Evolutionary conservation across 805 yeast species (phyloP), one percentile per base, ranked within the genome.

Genomic region (Pichia membranifaciens): DNA sequence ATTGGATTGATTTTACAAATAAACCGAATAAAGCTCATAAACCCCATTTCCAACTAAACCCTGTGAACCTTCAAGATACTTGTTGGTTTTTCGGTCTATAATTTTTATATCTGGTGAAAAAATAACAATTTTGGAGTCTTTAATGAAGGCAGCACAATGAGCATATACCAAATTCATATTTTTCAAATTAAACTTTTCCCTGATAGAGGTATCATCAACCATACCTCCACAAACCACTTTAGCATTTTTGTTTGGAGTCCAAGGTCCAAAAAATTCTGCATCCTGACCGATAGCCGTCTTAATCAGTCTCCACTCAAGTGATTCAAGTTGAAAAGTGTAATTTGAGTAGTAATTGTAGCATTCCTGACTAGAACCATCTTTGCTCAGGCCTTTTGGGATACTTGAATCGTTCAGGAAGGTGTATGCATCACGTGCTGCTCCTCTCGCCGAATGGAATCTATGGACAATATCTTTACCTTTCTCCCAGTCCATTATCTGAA

Each of bases 41-140:
- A 52, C 18, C 37, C 53, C 48, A 41, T 48, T 52, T 16, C 49
- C 55, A 15, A 46, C 21, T 18, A 48, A 8, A 22, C 36, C 22
- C 41, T 52, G 55, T 5, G 25, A 28, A 5, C 21, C 37, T 1
- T 38, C n/a, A 1, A 47, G 5, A 20, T 29, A 39, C 15, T 31
- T 43, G 22, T 39, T 37, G 1, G 53, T 48, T 17, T 33, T 23
- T 7, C 7, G 29, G 39, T 52, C 52, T 18, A 52, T 32, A 8
- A 48, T 1, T 40, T 52, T 49, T 13, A 43, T 13, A 36, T 52
- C 55, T 21, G 47, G 45, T 9, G 47, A 28, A 29, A 50, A 25
- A 8, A 44, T 16, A 1, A 52, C 18, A 4, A 52, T 12, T 28
- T 42, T 50, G 5, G 48, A 39, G 38, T 52, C 53, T 32, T 38